Base-by-base conservation (phyloP, 768 basidiomycete species). In the Tricholoma sp. region DNA sequence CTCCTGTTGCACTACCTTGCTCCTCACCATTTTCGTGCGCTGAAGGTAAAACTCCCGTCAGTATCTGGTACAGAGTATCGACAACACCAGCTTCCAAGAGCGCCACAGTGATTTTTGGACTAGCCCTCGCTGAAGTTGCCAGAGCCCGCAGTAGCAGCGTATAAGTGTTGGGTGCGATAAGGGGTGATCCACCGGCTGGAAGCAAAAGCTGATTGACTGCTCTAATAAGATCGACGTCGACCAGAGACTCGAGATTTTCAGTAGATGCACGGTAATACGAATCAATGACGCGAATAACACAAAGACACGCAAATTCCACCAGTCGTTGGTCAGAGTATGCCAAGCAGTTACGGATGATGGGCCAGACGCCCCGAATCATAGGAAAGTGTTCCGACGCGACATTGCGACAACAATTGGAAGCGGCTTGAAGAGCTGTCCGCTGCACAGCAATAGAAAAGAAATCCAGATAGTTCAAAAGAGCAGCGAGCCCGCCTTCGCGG, bases 381-480 rank as follows among this genome's bases (percentile, higher is more conserved):
- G 82, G 68, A 72, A 94, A 95, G 66, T 92, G 86, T 57, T 98
- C 97, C 28, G 89, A 70, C 2, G 92, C 87, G 52, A 97, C 84
- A 68, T 93, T 93, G 50, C 94, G 85, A 72, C 97, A 98, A 65
- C 97, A 98, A 64, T 98, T 98, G 33, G 96, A 88, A 1, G 95
- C 95, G 15, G 97, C 95, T 64, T 97, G 94, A 24, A 99, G 76
- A 20, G 97, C 97, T 0, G 94, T 98, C 50, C 97, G 83, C 69
- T 99, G 97, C 11, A 98, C 95, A 31, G 94, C 91, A 64, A 95
- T 98, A 13, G 93, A 94, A 75, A 98, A 98, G 76, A 99, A 99
- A 74, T 98, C 96, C 63, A 99, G 85, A 72, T 91, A 98, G 68
- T 91, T 94, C 64, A 98, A 83, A 37, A 98, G 76, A 28, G 96